Base-by-base conservation (phyloP, 805 yeast genomes). In the Candida mattraensis region DNA sequence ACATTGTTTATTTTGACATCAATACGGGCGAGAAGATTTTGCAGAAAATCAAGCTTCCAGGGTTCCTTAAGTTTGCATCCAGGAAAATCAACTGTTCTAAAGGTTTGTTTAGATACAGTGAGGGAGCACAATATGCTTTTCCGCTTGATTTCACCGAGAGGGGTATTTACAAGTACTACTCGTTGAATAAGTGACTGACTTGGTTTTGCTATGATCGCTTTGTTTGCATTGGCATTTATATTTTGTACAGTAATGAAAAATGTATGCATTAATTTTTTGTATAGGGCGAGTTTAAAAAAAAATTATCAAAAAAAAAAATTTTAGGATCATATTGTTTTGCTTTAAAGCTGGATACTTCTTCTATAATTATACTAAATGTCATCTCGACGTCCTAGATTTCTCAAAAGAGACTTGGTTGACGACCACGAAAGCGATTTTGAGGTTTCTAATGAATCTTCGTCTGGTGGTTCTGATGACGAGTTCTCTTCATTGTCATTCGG, bases 1-100 rank as follows among this genome's bases (percentile, higher is more conserved):
- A 56, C 45, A 58, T 78, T 33, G 69, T 78, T 3, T 74, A 68
- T 50, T 83, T 78, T 50, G 87, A 83, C 60, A 62, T 76, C 30
- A 69, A 72, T 18, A 74, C 84, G 0, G 89, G 89, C 8, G 69
- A 76, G 42, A 80, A 77, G 51, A 72, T 79, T 14, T 63, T 64
- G 26, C 65, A 67, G 12, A 69, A 67, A 40, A 54, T 65, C 16
- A 62, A 63, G 33, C 67, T 67, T 39, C 80, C 80, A 4, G 50
- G 46, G 20, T 76, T 76, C 45, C 60, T 76, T 43, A 74, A 70
- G 50, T 76, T 67, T 45, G 79, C 77, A 1, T 67, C 74, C 7
- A 60, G 71, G 29, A 76, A 76, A 47, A 69, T 76, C 42, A 74
- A 72, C 48, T 73, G 79, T 44, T 69, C 76, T n/a, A 61, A 67